These are phyloP conservation scores for Hydnum rufescens DNA, from an alignment of 768 basidiomycete genomes.

Conservation along the genomic window DNA sequence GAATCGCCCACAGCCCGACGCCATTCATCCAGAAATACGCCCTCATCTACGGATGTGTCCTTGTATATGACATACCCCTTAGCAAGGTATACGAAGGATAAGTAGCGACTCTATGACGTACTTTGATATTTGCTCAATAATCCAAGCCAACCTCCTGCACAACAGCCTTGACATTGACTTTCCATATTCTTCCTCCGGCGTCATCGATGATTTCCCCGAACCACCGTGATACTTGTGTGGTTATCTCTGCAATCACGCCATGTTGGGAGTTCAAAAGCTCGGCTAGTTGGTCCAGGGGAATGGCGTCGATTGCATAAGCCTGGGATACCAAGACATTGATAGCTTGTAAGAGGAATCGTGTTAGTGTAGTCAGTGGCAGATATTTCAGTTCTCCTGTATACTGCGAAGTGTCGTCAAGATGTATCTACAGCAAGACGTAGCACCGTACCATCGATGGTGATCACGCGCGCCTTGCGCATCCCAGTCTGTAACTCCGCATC, in stretches of 20 bases:
- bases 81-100: background rate
- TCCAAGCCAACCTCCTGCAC: constrained; percentile 63
- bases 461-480: constrained; percentile 46
- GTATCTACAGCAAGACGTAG: background rate
- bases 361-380: constrained; percentile 45
- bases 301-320: constrained; percentile 25
- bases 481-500: constrained; percentile 49
- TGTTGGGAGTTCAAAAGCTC: constrained; percentile 49
- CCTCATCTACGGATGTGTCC: constrained; percentile 38
- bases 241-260: constrained; percentile 41
- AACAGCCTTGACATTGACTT: constrained; percentile 37
- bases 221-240: constrained; percentile 58
- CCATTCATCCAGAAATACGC: constrained; percentile 48
- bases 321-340: constrained; percentile 55
- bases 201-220: constrained; percentile 37
- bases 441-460: constrained; percentile 44
- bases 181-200: constrained; percentile 33
- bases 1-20: constrained; percentile 54
- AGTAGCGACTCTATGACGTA: background rate
- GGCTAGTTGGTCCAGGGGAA: constrained; percentile 32
- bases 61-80: constrained; percentile 14
- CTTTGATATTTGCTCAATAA: constrained; percentile 34
- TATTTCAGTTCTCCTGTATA: constrained; percentile 48
- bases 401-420: constrained; percentile 1
- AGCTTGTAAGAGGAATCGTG: constrained; percentile 49